phyloP scores from a whole-genome alignment of 2,329 filamentous ascomycete genomes.

The Leptographium galeiforme region DNA sequence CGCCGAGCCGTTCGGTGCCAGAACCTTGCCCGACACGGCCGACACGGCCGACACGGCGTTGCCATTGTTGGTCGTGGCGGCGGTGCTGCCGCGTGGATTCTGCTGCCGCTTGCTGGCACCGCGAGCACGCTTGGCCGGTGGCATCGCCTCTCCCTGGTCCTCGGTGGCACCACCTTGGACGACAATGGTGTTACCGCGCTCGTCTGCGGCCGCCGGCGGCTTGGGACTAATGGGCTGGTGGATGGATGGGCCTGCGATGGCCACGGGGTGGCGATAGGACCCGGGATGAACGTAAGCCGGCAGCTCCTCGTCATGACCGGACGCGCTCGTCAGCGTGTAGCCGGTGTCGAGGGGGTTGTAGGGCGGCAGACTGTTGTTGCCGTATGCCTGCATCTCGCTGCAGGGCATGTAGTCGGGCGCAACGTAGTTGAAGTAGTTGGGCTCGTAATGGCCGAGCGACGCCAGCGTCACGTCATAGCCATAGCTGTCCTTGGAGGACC shows the following conservation, averaged over 20 bases:
- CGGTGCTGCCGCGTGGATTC: too few species aligned
- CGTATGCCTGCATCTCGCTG: neutral
- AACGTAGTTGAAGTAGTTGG: neutral
- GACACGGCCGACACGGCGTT: neutral
- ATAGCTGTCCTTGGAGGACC: too few species aligned
- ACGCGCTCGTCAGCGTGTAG: slow-evolving; percentile 21
- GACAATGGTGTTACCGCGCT: too few species aligned
- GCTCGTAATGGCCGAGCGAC: neutral
- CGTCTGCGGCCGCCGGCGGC: neutral
- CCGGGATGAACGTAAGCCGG: neutral
- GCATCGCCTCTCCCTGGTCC: too few species aligned
- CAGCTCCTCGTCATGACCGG: slow-evolving; percentile 13
- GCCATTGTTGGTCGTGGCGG: too few species aligned
- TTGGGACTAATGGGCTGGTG: neutral
- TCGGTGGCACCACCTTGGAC: too few species aligned
- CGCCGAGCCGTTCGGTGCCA: neutral
- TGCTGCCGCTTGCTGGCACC: too few species aligned
- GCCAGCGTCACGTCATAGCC: too few species aligned
- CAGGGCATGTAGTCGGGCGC: too few species aligned
- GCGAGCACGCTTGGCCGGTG: too few species aligned
- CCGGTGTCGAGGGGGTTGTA: slow-evolving; percentile 12
- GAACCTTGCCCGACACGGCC: neutral
- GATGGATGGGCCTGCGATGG: neutral
- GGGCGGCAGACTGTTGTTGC: neutral
- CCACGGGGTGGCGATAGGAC: neutral